Evolutionary conservation across 495 filamentous ascomycete genomes (phyloP), one percentile per base, ranked within the genome.

Genomic region (Hyaloscypha bicolor): DNA sequence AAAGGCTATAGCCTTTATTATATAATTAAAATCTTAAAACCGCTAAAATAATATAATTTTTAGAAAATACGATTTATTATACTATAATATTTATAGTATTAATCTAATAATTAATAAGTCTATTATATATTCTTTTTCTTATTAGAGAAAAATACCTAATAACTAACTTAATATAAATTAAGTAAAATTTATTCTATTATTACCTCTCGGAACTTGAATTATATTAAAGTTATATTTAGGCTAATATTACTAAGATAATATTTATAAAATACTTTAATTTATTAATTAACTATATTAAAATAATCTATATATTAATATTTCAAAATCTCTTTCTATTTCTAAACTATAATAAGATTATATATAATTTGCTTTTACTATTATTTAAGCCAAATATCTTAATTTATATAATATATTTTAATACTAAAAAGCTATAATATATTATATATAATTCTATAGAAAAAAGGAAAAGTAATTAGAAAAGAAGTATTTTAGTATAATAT

Each of bases 321-420:
- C 8, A 57, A 19, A 5, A 25, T 25, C 30, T 57, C 19, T 6
- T 5, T 16, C 25, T 16, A 57, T 25, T 57, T 57, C 25, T 57
- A 5, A 19, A 32, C 4, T 30, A 57, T 6, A 4, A 57, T 57
- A 6, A 57, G 8, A 57, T 57, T 32, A 57, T 32, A 57, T 57
- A 57, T 19, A 32, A 57, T 5, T 22, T 57, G 9, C 30, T 57
- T 4, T 57, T 6, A 57, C 9, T 32, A 32, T n/a, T n/a, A n/a
- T n/a, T n/a, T n/a, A n/a, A n/a, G n/a, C n/a, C n/a, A n/a, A n/a
- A n/a, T n/a, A n/a, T 22, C 30, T n/a, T n/a, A n/a, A n/a, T n/a
- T n/a, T n/a, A n/a, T n/a, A 53, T 53, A 6, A 53, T 6, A 53
- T 53, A 53, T 53, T 53, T 53, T 53, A 53, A 25, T 25, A 53